Evolutionary conservation across 257 asterid species (phyloP).

Genomic region (Nicotiana noctiflora): DNA sequence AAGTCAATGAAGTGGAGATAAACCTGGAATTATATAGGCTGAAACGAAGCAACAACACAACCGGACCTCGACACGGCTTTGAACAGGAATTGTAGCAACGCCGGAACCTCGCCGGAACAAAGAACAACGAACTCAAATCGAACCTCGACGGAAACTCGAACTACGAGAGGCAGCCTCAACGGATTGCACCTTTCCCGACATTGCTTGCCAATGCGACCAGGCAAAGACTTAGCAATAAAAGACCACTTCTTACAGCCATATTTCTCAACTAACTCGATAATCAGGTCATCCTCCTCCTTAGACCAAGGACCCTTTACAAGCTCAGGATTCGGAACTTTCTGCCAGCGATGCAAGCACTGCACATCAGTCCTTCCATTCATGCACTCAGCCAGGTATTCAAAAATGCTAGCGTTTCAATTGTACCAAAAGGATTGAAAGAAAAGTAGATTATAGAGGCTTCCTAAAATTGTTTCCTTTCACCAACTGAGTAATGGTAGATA

Average conservation of each 20-base stretch:
- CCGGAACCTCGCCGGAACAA: too few species aligned
- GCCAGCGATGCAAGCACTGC: conserved; percentile 94
- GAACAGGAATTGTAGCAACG: too few species aligned
- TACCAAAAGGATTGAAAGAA: not conserved
- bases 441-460: not conserved
- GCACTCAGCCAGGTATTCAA: conserved; percentile 38
- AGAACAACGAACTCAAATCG: too few species aligned
- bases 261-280: conserved; percentile 50
- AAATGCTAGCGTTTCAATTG: not conserved
- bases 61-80: too few species aligned
- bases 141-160: too few species aligned
- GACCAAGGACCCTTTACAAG: conserved; percentile 84
- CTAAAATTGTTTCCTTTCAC: not conserved
- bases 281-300: conserved; percentile 76
- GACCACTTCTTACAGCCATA: conserved; percentile 72
- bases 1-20: too few species aligned
- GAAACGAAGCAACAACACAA: too few species aligned
- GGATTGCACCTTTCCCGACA: conserved; percentile 96
- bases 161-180: too few species aligned
- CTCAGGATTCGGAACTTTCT: conserved; percentile 75
- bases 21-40: too few species aligned
- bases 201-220: conserved; percentile 91
- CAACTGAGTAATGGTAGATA: not conserved
- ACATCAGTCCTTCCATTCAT: conserved; percentile 68
- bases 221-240: conserved; percentile 47